Evolutionary conservation across 805 yeast species (phyloP).

Genomic region (Cyberlindnera maritima): DNA sequence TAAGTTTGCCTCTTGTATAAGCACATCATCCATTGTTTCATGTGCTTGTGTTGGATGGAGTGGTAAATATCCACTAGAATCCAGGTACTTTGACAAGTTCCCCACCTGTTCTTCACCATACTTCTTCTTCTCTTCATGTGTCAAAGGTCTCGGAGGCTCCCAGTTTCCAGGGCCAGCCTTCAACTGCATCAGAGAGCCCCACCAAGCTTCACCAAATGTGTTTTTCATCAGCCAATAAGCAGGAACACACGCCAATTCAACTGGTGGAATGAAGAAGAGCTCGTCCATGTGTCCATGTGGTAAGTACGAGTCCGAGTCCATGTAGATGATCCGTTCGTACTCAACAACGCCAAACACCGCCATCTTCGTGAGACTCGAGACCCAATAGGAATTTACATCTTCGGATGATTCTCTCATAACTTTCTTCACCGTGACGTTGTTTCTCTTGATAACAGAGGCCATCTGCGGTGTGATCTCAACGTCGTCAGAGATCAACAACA

Average conservation of each 20-base stretch:
- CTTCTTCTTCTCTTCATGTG: constrained; percentile 31
- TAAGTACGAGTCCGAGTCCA: constrained; percentile 54
- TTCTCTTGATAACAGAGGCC: constrained; percentile 26
- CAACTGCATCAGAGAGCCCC: constrained; percentile 3
- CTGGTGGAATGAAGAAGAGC: constrained; percentile 47
- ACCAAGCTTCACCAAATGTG: constrained; percentile 21
- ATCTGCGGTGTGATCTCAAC: not conserved
- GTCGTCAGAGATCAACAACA: constrained; percentile 35
- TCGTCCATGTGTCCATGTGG: constrained; percentile 45
- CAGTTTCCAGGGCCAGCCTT: constrained; percentile 7
- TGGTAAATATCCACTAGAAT: not conserved
- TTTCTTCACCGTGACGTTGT: constrained; percentile 8
- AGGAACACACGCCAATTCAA: constrained; percentile 44
- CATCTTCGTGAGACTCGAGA: constrained; percentile 52
- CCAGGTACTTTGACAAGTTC: constrained; percentile 20
- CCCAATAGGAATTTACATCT: constrained; percentile 35
- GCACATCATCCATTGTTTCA: not conserved
- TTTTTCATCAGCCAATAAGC: constrained; percentile 38
- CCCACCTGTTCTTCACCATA: constrained; percentile 50
- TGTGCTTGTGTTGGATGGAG: not conserved
- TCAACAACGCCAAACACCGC: constrained; percentile 46
- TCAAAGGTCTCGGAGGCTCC: constrained; percentile 25
- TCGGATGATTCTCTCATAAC: not conserved
- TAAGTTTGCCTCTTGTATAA: constrained; percentile 15
- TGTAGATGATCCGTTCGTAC: constrained; percentile 50